Conservation (phyloP, 192 early-diverging fungal species). For the Physocladia obscura region DNA sequence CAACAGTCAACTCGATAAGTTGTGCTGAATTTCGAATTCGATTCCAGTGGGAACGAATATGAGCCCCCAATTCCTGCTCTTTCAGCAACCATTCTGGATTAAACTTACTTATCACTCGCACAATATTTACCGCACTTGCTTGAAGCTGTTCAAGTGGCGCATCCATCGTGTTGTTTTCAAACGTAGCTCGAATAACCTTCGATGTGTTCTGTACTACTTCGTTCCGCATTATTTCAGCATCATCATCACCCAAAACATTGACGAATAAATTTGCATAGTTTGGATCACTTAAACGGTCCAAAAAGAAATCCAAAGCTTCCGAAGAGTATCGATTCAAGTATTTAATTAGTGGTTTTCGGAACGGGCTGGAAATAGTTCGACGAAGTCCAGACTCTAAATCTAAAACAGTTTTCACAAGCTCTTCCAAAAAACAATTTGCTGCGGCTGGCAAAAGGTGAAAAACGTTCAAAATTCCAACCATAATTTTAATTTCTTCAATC, state of each 20-base stretch:
- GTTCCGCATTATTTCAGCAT: constrained; percentile 28
- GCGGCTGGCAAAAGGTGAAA: constrained; percentile 89
- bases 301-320: constrained; percentile 83
- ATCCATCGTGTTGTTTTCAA: constrained; percentile 13
- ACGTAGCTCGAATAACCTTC: constrained; percentile 32
- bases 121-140: constrained; percentile 27
- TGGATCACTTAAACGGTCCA: constrained; percentile 50
- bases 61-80: constrained; percentile 32
- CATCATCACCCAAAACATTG: constrained; percentile 26
- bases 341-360: constrained; percentile 83
- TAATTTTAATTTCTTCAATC: constrained; percentile 88
- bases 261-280: constrained; percentile 49
- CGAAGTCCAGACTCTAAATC: constrained; percentile 81
- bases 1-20: constrained; percentile 11
- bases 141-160: neutral
- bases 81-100: constrained; percentile 44
- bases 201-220: constrained; percentile 31
- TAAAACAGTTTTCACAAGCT: constrained; percentile 83
- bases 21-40: constrained; percentile 15
- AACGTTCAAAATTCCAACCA: constrained; percentile 90
- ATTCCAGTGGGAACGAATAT: constrained; percentile 29
- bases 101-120: constrained; percentile 17
- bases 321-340: constrained; percentile 87
- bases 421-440: constrained; percentile 88
- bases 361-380: constrained; percentile 87